Evolutionary conservation across 225 moss, liverwort and hornwort species (phyloP).

Genomic region (Physcomitrium patens): DNA sequence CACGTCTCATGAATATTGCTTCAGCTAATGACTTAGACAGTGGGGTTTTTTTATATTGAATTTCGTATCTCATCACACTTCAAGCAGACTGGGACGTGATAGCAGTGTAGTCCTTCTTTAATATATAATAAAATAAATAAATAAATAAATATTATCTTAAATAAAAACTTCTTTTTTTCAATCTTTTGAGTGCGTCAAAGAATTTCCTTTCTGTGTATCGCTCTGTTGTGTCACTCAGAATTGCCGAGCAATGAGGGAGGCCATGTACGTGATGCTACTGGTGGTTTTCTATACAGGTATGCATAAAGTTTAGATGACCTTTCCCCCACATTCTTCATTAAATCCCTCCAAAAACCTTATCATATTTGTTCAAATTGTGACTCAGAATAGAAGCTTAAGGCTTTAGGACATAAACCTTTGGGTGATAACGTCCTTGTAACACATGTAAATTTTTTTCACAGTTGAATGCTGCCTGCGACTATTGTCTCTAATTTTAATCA

Average conservation of each 20-base stretch:
- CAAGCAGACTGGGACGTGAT: too few species aligned
- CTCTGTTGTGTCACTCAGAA: constrained; percentile 17
- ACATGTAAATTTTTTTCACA: neutral
- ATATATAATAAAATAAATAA: too few species aligned
- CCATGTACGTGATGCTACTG: constrained; percentile 46
- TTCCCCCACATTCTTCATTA: neutral
- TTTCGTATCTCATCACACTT: too few species aligned
- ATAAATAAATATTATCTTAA: too few species aligned
- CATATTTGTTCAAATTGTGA: too few species aligned
- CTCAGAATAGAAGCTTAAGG: neutral
- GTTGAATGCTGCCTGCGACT: too few species aligned
- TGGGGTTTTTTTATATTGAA: too few species aligned
- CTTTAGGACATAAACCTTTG: neutral
- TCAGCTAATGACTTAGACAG: too few species aligned
- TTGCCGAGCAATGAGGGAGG: constrained; percentile 32
- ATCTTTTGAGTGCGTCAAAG: neutral
- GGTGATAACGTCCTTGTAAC: neutral
- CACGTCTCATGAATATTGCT: too few species aligned
- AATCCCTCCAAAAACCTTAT: neutral
- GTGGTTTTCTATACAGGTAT: constrained; percentile 50
- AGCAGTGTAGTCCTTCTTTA: too few species aligned
- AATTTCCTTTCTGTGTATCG: neutral
- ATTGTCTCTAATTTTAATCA: neutral
- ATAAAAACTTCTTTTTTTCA: too few species aligned
- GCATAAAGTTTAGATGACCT: neutral